A percentile compares a stretch with the other conserved stretches of the same genome.
phyloP scores from a whole-genome alignment of 2,329 filamentous ascomycete genomes.

The Colletotrichum brevisporum region DNA sequence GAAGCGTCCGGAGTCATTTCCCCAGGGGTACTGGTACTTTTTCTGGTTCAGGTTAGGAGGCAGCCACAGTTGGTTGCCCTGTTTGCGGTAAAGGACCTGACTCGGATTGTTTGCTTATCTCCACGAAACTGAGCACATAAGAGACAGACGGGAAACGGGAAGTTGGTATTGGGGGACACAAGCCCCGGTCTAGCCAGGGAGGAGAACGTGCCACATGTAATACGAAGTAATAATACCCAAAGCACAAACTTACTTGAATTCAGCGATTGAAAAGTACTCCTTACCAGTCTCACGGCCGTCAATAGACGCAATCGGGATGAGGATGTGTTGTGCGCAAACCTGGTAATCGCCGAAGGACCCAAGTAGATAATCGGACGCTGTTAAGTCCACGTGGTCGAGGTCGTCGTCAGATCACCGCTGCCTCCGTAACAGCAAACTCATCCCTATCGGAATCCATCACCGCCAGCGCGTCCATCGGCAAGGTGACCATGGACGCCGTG shows the following conservation, averaged over 20 bases:
- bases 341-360: too few relatives aligned
- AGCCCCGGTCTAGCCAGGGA: conserved; percentile 4
- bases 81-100: not conserved
- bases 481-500: conserved; percentile 57
- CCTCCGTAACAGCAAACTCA: conserved; percentile 50
- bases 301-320: too few relatives aligned
- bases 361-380: too few relatives aligned
- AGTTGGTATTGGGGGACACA: not conserved
- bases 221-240: conserved; percentile 37
- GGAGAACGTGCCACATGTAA: conserved; percentile 20
- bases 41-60: conserved; percentile 30
- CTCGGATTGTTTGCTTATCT: not conserved
- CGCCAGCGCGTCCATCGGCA: conserved; percentile 55
- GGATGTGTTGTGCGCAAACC: too few relatives aligned
- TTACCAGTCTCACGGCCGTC: too few relatives aligned
- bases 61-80: conserved; percentile 16
- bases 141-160: conserved; percentile 6
- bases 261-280: not conserved
- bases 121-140: conserved; percentile 27
- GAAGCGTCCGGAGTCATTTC: conserved; percentile 42
- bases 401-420: conserved; percentile 30
- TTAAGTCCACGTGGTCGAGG: too few relatives aligned
- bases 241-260: not conserved
- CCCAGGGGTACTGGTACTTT: conserved; percentile 23
- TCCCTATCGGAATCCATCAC: conserved; percentile 55